Evolutionary conservation across 768 basidiomycete species (phyloP).

Genomic region (Lentinus tigrinus): DNA sequence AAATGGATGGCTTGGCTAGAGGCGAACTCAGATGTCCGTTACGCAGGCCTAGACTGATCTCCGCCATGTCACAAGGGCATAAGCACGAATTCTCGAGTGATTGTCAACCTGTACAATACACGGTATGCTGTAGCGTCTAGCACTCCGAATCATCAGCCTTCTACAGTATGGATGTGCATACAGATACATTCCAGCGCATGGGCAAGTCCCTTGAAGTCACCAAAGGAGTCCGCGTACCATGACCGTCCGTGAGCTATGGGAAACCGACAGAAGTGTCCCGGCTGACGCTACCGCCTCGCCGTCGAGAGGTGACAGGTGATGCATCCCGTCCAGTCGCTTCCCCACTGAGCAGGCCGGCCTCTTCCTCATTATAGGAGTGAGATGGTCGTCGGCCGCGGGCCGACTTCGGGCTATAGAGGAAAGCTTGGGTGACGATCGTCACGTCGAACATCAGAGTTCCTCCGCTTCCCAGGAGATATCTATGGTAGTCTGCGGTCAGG

Average conservation of each 20-base stretch:
- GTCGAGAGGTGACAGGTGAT: constrained; percentile 17
- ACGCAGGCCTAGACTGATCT: constrained; percentile 65
- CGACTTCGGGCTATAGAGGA: constrained; percentile 60
- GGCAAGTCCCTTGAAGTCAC: too few relatives aligned
- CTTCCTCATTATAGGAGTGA: constrained; percentile 24
- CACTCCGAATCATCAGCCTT: constrained; percentile 5
- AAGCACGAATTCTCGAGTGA: not conserved
- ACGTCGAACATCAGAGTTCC: constrained; percentile 94
- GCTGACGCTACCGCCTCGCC: constrained; percentile 20
- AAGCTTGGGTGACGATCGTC: constrained; percentile 83
- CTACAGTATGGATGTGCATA: constrained; percentile 3
- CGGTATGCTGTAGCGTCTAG: constrained; percentile 4
- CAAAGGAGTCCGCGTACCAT: too few relatives aligned
- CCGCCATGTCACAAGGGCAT: too few relatives aligned
- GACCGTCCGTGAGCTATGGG: not conserved
- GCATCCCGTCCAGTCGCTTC: constrained; percentile 22
- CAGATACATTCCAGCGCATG: constrained; percentile 1
- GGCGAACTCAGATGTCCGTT: constrained; percentile 85
- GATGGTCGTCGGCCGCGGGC: constrained; percentile 22
- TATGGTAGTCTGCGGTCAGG: constrained; percentile 25
- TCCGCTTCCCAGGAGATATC: constrained; percentile 87
- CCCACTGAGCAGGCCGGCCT: constrained; percentile 29
- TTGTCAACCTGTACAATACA: not conserved
- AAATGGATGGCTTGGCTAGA: constrained; percentile 93
- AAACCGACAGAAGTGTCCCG: not conserved